Conservation (phyloP, 768 basidiomycete genomes). For the Boletus patriciae region DNA sequence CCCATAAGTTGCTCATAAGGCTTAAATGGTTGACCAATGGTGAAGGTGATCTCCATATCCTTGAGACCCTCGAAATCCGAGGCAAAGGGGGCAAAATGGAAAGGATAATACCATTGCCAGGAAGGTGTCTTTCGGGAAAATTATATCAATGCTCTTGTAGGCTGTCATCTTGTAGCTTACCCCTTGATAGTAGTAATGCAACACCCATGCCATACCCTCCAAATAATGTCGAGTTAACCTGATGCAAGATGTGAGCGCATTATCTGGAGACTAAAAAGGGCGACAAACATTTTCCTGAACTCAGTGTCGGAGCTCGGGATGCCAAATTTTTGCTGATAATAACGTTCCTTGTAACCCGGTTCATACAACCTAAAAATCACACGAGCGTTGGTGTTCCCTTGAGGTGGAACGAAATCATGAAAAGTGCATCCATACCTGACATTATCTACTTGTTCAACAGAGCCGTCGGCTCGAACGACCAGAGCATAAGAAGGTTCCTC, state of each 20-base stretch:
- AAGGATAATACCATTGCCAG: slow-evolving; percentile 99
- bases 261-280: background rate
- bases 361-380: slow-evolving; percentile 78
- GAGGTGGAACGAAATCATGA: background rate
- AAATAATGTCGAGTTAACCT: slow-evolving; percentile 85
- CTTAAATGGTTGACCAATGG: slow-evolving; percentile 84
- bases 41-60: slow-evolving; percentile 78
- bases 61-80: slow-evolving; percentile 84
- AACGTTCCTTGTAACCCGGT: slow-evolving; percentile 92
- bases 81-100: slow-evolving; percentile 97
- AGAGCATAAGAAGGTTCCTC: slow-evolving; percentile 55
- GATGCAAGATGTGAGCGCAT: slow-evolving; percentile 6
- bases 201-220: slow-evolving; percentile 94
- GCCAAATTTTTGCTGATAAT: slow-evolving; percentile 92
- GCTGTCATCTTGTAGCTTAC: slow-evolving; percentile 44
- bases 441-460: slow-evolving; percentile 90
- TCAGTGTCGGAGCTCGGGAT: slow-evolving; percentile 66
- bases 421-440: slow-evolving; percentile 66
- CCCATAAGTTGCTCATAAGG: slow-evolving; percentile 98
- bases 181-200: slow-evolving; percentile 98
- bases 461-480: slow-evolving; percentile 87
- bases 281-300: slow-evolving; percentile 69
- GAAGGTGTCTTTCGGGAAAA: slow-evolving; percentile 66
- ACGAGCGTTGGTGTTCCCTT: background rate
- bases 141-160: slow-evolving; percentile 18